phyloP scores from a whole-genome alignment of 2,329 filamentous ascomycete genomes.

The Alternaria consortialis region DNA sequence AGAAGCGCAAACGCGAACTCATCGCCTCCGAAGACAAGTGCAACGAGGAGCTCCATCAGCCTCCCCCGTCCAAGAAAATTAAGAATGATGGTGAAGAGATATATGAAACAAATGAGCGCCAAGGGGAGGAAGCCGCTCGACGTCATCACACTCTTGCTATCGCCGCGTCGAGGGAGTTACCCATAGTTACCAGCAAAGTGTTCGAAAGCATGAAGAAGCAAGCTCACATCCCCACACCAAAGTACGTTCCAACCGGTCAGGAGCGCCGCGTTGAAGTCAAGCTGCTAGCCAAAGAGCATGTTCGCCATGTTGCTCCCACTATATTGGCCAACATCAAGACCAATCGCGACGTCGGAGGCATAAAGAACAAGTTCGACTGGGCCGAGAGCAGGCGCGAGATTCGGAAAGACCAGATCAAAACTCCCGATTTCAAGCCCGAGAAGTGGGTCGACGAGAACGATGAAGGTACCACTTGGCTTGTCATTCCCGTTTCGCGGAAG shows the following conservation, averaged over 20 bases:
- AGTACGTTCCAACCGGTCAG: not conserved
- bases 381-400: fast-evolving
- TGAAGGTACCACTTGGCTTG: not conserved
- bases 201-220: not conserved
- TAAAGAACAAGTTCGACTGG: not conserved
- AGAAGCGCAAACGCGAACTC: not conserved
- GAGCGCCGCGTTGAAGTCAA: not conserved
- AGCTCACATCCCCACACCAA: not conserved
- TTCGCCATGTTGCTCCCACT: not conserved
- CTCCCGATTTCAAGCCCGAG: not conserved
- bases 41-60: fast-evolving
- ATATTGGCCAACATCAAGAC: not conserved
- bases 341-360: not conserved
- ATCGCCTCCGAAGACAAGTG: not conserved
- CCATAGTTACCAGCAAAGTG: not conserved
- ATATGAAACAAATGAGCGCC: fast-evolving
- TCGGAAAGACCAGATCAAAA: not conserved
- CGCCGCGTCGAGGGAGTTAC: not conserved
- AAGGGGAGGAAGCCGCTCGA: not conserved
- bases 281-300: not conserved
- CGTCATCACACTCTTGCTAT: not conserved
- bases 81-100: not conserved
- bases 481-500: not conserved
- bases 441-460: not conserved
- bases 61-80: not conserved